Conservation (phyloP, 1,284 basidiomycete species). For the Cystobasidium slooffiae region DNA sequence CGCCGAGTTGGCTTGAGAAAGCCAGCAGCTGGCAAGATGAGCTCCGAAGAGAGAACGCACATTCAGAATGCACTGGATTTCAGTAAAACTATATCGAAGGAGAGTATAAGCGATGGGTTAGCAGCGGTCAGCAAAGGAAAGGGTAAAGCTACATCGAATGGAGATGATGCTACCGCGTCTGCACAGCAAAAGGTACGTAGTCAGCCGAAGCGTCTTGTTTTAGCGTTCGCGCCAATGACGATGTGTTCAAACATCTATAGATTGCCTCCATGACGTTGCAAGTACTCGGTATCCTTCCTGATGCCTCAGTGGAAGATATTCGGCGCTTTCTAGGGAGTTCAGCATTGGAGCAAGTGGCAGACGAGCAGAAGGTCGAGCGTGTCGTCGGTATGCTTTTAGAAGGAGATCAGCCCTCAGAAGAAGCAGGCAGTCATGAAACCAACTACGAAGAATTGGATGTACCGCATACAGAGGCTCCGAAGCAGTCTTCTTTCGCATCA, state of each 20-base stretch:
- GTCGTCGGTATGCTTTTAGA: constrained; percentile 32
- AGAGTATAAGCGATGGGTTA: constrained; percentile 5
- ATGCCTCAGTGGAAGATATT: constrained; percentile 9
- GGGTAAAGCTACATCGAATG: neutral
- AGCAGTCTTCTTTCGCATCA: constrained; percentile 8
- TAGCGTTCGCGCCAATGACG: neutral
- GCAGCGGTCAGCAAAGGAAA: constrained; percentile 13
- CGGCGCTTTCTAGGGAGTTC: neutral
- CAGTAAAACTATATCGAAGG: neutral
- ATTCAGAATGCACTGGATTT: constrained; percentile 23
- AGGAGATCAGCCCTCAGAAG: neutral
- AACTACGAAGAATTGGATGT: neutral
- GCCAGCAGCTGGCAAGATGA: neutral
- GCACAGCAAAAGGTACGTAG: neutral
- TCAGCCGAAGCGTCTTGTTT: neutral
- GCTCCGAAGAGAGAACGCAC: constrained; percentile 14
- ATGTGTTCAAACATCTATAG: neutral
- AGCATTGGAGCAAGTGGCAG: constrained; percentile 15
- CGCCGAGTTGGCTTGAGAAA: constrained; percentile 7
- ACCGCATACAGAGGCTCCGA: neutral
- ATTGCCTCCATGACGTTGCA: constrained; percentile 5
- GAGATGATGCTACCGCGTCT: neutral
- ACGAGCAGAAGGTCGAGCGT: constrained; percentile 28
- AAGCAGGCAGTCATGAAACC: neutral
- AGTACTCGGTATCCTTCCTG: constrained; percentile 29